These are phyloP conservation scores for Suaeda aralocaspica DNA, from an alignment of 148 eudicot species.

Conservation along the genomic window DNA sequence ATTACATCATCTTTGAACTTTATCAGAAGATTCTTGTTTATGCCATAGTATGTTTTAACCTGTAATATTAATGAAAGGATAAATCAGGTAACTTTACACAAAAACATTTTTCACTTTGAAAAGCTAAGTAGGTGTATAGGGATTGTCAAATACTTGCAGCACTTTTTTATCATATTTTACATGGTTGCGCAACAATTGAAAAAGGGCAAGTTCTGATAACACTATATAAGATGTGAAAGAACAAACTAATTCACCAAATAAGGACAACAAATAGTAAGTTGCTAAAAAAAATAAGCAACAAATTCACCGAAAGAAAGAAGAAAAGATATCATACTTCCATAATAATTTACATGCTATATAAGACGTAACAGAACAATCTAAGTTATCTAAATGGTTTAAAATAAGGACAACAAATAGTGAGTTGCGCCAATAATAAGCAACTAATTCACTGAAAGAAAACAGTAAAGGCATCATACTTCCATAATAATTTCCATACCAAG, in stretches of 20 bases:
- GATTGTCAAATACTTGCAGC: neutral
- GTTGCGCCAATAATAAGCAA: no score
- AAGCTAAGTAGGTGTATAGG: neutral
- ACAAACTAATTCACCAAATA: neutral
- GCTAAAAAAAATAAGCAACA: neutral
- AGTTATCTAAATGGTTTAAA: no score
- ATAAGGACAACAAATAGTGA: no score
- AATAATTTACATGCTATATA: no score
- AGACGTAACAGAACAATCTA: neutral
- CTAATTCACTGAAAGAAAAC: neutral
- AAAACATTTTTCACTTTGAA: neutral
- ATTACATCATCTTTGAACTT: constrained; percentile 90
- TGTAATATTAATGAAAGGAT: constrained; percentile 31
- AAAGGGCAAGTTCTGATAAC: neutral
- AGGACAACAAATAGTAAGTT: neutral
- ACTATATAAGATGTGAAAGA: neutral
- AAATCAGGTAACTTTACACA: constrained; percentile 2
- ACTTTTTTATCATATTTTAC: neutral
- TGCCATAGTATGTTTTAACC: constrained; percentile 79
- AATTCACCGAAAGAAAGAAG: neutral
- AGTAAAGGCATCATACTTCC: neutral
- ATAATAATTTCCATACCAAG: neutral
- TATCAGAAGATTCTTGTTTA: constrained; percentile 75
- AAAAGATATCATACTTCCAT: neutral
- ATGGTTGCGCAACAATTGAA: neutral